These are phyloP conservation scores for Albugo candida DNA, from an alignment of 352 stramenopile species.

Conservation along the genomic window DNA sequence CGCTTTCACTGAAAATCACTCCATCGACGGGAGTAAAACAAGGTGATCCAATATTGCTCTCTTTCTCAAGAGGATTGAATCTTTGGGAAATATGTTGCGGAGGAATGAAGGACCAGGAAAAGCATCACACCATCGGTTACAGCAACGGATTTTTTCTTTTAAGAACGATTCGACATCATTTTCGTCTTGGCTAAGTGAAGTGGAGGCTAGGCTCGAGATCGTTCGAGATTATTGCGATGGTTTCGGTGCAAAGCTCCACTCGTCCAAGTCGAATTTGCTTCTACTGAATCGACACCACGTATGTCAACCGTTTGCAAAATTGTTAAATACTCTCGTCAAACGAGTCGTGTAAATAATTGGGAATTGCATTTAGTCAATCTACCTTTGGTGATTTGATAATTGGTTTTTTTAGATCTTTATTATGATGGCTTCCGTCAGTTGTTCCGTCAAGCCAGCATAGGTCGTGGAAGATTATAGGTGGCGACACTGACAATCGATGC, in stretches of 20 bases:
- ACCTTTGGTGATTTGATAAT: slow-evolving; percentile 4
- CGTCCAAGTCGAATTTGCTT: slow-evolving; percentile 4
- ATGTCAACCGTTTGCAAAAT: background rate
- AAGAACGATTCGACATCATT: slow-evolving; percentile 7
- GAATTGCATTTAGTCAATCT: slow-evolving; percentile 4
- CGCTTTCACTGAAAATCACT: slow-evolving; percentile 3
- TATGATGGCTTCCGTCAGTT: slow-evolving; percentile 6
- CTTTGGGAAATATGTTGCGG: too few relatives aligned
- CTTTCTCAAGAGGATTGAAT: too few relatives aligned
- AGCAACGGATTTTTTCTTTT: slow-evolving; percentile 2
- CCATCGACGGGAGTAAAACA: background rate
- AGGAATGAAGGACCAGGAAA: too few relatives aligned
- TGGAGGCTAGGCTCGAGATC: slow-evolving; percentile 3
- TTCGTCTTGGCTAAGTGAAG: background rate
- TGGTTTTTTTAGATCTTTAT: slow-evolving; percentile 2
- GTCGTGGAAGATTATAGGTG: slow-evolving; percentile 1
- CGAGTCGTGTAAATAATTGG: slow-evolving; percentile 4
- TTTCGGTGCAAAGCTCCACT: slow-evolving; percentile 3
- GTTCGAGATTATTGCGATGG: slow-evolving; percentile 3
- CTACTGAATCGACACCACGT: slow-evolving; percentile 3
- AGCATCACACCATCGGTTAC: too few relatives aligned
- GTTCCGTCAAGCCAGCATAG: slow-evolving; percentile 2
- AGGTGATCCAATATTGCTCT: too few relatives aligned
- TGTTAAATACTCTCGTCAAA: slow-evolving; percentile 2
- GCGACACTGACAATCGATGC: background rate